Percentiles rank a stretch among this genome's conserved stretches.
Evolutionary conservation across 2,329 filamentous ascomycete genomes (phyloP).

Genomic region (Didymella glomerata): DNA sequence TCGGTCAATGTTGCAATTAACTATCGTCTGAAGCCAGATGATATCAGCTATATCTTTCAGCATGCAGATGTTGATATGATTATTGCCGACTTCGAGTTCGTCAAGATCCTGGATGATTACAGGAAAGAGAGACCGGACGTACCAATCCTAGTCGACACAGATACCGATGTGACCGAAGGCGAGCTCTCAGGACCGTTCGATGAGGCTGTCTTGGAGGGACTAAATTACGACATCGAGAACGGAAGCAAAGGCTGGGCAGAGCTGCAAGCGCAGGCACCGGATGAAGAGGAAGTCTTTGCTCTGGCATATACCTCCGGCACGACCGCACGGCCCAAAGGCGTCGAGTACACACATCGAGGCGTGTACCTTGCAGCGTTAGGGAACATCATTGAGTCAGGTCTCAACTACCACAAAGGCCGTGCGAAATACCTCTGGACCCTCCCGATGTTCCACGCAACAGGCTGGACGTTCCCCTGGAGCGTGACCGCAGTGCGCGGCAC

Average conservation of each 20-base stretch:
- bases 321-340: slow-evolving; percentile 89
- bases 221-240: slow-evolving; percentile 72
- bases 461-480: slow-evolving; percentile 90
- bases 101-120: slow-evolving; percentile 73
- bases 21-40: slow-evolving; percentile 79
- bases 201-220: slow-evolving; percentile 80
- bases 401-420: slow-evolving; percentile 74
- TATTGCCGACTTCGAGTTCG: slow-evolving; percentile 84
- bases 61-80: slow-evolving; percentile 88
- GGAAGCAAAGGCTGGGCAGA: slow-evolving; percentile 78
- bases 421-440: slow-evolving; percentile 91
- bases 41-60: slow-evolving; percentile 89
- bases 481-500: slow-evolving; percentile 94
- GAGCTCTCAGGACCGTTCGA: slow-evolving; percentile 82
- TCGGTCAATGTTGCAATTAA: slow-evolving; percentile 78
- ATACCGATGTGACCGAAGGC: slow-evolving; percentile 80
- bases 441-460: slow-evolving; percentile 79
- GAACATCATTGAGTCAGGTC: slow-evolving; percentile 87
- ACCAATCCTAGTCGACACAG: slow-evolving; percentile 80
- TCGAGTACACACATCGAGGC: slow-evolving; percentile 88
- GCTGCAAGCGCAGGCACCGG: slow-evolving; percentile 71
- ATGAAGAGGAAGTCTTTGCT: slow-evolving; percentile 84
- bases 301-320: slow-evolving; percentile 95
- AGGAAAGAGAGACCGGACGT: slow-evolving; percentile 67
- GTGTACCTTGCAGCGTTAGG: slow-evolving; percentile 84